phyloP scores from a whole-genome alignment of 495 filamentous ascomycete genomes.

The Lasiosphaeria miniovina region DNA sequence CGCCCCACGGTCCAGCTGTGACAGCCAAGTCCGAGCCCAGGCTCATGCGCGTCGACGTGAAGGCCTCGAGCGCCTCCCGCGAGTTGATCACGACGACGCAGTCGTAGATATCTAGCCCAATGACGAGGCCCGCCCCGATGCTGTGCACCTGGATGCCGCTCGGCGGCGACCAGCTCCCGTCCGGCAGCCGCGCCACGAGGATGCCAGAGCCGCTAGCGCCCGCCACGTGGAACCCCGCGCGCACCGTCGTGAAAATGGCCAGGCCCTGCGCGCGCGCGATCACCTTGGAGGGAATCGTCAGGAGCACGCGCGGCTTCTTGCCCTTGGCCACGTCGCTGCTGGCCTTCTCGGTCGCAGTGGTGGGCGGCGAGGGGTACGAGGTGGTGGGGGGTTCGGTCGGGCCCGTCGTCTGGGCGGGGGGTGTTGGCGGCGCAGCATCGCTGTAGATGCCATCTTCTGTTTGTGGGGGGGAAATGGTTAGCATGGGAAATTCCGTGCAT shows the following conservation, averaged over 20 bases:
- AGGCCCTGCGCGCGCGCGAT: conserved; percentile 71
- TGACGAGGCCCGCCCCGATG: conserved; percentile 70
- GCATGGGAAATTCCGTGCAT: not conserved
- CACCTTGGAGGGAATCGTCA: conserved; percentile 74
- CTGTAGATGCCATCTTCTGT: conserved; percentile 34
- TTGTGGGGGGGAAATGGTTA: not conserved
- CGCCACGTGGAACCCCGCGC: conserved; percentile 73
- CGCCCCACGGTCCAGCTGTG: conserved; percentile 68
- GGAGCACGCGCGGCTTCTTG: conserved; percentile 39
- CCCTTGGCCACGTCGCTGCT: conserved; percentile 11
- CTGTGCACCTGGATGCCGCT: conserved; percentile 74
- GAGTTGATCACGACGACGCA: conserved; percentile 82
- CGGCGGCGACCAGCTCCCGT: conserved; percentile 74
- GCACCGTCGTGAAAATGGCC: conserved; percentile 81
- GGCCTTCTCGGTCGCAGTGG: not conserved
- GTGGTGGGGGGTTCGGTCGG: conserved; percentile 4
- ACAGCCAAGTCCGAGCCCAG: conserved; percentile 73
- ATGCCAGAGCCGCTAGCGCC: conserved; percentile 76
- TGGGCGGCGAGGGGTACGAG: conserved; percentile 9
- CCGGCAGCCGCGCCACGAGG: conserved; percentile 63
- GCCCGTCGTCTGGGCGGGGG: conserved; percentile 9
- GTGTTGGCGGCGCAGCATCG: conserved; percentile 14
- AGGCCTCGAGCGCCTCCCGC: conserved; percentile 65
- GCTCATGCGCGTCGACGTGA: conserved; percentile 69
- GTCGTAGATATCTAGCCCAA: conserved; percentile 81